Conservation (phyloP, 106 monocot species). For the Apostasia shenzhenica region DNA sequence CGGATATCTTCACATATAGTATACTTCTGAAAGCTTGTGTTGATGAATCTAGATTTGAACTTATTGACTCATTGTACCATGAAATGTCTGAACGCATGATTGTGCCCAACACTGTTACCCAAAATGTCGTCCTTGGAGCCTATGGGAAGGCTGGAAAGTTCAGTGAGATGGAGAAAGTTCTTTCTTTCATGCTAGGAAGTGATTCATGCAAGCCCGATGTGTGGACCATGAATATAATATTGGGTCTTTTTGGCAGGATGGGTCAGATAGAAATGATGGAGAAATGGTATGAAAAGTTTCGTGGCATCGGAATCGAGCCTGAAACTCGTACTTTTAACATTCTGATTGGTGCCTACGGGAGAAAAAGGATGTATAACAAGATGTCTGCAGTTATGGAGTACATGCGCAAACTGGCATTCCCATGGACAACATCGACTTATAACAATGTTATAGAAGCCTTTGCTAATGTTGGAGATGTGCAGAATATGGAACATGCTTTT, state of each 20-base stretch:
- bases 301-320: slow-evolving; percentile 73
- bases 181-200: slow-evolving; percentile 65
- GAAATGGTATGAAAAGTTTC: slow-evolving; percentile 91
- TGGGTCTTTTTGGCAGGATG: slow-evolving; percentile 64
- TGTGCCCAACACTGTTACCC: slow-evolving; percentile 68
- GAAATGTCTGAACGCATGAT: slow-evolving; percentile 74
- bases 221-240: slow-evolving; percentile 92
- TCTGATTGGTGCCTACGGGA: slow-evolving; percentile 80
- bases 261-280: slow-evolving; percentile 76
- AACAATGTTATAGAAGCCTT: slow-evolving; percentile 85
- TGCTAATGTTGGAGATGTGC: slow-evolving; percentile 71
- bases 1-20: slow-evolving; percentile 81
- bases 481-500: slow-evolving; percentile 80
- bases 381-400: slow-evolving; percentile 90
- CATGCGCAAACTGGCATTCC: slow-evolving; percentile 72
- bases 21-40: slow-evolving; percentile 74
- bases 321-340: slow-evolving; percentile 85
- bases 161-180: slow-evolving; percentile 72
- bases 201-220: slow-evolving; percentile 63
- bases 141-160: slow-evolving; percentile 75
- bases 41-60: slow-evolving; percentile 50
- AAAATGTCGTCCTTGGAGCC: slow-evolving; percentile 69
- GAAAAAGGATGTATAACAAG: slow-evolving; percentile 71
- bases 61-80: slow-evolving; percentile 52
- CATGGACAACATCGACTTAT: slow-evolving; percentile 88